A percentile compares a stretch with the other conserved stretches of the same genome.
Conservation (phyloP, 192 early-diverging fungal species). For the Coemansia sp. region DNA sequence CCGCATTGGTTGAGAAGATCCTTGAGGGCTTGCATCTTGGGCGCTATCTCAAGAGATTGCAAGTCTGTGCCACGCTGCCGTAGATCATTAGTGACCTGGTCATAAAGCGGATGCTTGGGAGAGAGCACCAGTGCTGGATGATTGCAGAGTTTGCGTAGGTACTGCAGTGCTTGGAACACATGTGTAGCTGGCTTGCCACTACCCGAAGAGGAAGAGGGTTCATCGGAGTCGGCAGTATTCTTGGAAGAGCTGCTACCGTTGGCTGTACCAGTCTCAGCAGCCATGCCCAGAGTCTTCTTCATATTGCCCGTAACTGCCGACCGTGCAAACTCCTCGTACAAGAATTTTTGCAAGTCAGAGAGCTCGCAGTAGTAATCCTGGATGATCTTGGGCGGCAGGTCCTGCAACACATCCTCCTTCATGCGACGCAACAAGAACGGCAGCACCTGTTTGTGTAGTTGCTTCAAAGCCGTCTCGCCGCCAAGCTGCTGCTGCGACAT, state of each 20-base stretch:
- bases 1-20: constrained; percentile 93
- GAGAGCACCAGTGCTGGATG: constrained; percentile 91
- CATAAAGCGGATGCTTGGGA: constrained; percentile 82
- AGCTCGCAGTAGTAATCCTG: constrained; percentile 99
- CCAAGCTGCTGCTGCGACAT: constrained; percentile 25
- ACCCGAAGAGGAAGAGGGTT: constrained; percentile 18
- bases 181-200: constrained; percentile 60
- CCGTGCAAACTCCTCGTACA: constrained; percentile 93
- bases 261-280: not conserved
- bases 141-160: constrained; percentile 92
- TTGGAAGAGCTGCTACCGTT: too few species aligned
- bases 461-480: constrained; percentile 71
- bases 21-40: constrained; percentile 85
- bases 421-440: constrained; percentile 93
- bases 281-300: constrained; percentile 23
- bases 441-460: constrained; percentile 92
- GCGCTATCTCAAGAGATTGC: constrained; percentile 60
- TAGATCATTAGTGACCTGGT: constrained; percentile 61
- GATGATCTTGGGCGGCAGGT: constrained; percentile 98
- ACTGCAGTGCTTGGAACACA: constrained; percentile 98
- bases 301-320: constrained; percentile 42
- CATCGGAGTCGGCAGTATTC: too few species aligned
- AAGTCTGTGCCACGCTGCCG: constrained; percentile 41
- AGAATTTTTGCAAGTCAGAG: constrained; percentile 77
- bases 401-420: constrained; percentile 96